Conservation (phyloP, 225 moss, liverwort and hornwort species). For the Ulota crispa region DNA sequence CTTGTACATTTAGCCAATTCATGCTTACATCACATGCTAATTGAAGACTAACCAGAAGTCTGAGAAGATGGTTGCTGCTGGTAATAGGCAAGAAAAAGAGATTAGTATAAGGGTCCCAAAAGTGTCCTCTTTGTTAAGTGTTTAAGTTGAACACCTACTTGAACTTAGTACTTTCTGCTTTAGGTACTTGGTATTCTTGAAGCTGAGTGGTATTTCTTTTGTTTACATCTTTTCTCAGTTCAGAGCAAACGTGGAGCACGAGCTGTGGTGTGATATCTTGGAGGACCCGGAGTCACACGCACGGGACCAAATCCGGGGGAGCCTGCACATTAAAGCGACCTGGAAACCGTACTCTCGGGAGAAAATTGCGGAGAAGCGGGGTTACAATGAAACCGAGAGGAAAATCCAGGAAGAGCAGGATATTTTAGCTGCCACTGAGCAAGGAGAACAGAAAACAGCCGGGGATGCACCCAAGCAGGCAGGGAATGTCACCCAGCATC, state of each 20-base stretch:
- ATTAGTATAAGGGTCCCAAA: too few relatives aligned
- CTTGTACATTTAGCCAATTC: not conserved
- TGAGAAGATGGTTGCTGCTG: not conserved
- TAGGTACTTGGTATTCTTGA: not conserved
- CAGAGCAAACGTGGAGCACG: constrained; percentile 46
- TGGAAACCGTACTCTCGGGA: constrained; percentile 48
- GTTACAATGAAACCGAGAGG: constrained; percentile 45
- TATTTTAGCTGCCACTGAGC: constrained; percentile 22
- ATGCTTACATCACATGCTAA: not conserved
- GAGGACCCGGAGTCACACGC: constrained; percentile 53
- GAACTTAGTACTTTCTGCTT: not conserved
- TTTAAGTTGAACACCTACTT: too few relatives aligned
- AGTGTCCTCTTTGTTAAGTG: not conserved
- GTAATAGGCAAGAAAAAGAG: not conserved
- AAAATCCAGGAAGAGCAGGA: constrained; percentile 43
- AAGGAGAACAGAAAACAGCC: constrained; percentile 25
- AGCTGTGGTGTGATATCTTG: constrained; percentile 78
- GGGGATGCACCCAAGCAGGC: constrained; percentile 46
- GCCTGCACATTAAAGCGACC: constrained; percentile 50
- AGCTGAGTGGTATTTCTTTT: not conserved
- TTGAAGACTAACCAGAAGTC: not conserved
- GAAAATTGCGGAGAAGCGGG: constrained; percentile 35
- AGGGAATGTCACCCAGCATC: constrained; percentile 52
- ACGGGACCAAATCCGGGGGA: constrained; percentile 41
- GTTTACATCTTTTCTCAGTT: constrained; percentile 43